Evolutionary conservation across 768 basidiomycete genomes (phyloP).

Genomic region (Crucibulum laeve): DNA sequence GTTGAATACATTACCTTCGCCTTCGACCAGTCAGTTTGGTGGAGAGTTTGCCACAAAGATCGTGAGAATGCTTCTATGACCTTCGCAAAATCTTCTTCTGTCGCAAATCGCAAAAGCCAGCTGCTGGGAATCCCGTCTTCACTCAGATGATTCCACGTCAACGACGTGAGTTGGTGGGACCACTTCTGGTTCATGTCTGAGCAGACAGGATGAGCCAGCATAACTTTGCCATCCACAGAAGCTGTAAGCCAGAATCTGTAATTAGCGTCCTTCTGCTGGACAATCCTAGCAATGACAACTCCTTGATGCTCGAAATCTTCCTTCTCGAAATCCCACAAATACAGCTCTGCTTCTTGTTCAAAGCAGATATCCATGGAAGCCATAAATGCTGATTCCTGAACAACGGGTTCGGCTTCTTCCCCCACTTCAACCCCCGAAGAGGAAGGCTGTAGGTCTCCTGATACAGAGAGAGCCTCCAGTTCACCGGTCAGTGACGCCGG

Average conservation of each 20-base stretch:
- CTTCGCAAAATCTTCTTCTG: constrained; percentile 47
- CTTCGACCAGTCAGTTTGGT: constrained; percentile 73
- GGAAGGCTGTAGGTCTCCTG: constrained; percentile 2
- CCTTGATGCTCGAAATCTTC: constrained; percentile 51
- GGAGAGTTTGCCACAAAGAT: constrained; percentile 77
- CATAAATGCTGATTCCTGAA: constrained; percentile 9
- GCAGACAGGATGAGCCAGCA: constrained; percentile 59
- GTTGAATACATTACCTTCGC: constrained; percentile 51
- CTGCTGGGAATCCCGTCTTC: constrained; percentile 56
- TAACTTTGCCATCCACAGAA: constrained; percentile 40
- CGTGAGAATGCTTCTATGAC: constrained; percentile 65
- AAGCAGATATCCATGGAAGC: constrained; percentile 26
- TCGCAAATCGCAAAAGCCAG: constrained; percentile 77
- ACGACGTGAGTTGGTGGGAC: constrained; percentile 56
- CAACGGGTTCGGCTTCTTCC: background rate
- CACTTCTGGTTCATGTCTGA: constrained; percentile 72
- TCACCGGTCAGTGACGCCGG: constrained; percentile 9
- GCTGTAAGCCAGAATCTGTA: constrained; percentile 63
- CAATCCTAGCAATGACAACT: constrained; percentile 49
- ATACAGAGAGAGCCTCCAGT: constrained; percentile 2
- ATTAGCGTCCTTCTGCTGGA: constrained; percentile 33
- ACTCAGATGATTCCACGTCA: constrained; percentile 84
- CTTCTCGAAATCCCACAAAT: constrained; percentile 52
- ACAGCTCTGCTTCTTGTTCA: constrained; percentile 50
- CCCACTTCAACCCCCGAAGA: background rate